These are phyloP conservation scores for Globisporangium recalcitrans DNA, from an alignment of 352 stramenopile genomes.

Conservation along the genomic window DNA sequence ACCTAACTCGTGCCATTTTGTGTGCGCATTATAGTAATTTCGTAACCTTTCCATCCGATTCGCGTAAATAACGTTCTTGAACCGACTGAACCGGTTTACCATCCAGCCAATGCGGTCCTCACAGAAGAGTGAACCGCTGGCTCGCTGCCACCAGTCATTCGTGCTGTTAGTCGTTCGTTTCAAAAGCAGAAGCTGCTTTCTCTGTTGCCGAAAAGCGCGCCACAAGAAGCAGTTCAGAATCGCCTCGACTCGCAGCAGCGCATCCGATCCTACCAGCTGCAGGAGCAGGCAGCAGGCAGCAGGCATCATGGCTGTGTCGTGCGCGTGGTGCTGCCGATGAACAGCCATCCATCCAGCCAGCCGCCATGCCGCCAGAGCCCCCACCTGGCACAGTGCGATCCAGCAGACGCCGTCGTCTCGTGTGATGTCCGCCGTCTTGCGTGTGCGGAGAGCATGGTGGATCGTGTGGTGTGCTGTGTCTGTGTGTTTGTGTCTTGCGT, in stretches of 20 bases:
- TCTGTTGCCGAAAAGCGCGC: neutral
- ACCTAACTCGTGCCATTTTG: constrained; percentile 27
- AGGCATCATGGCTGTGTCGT: too few relatives aligned
- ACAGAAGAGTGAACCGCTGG: neutral
- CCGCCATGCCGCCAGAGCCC: too few relatives aligned
- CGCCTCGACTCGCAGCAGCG: constrained; percentile 5
- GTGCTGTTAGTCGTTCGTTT: neutral
- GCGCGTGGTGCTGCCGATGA: neutral
- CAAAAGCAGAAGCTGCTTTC: neutral
- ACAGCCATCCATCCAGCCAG: too few relatives aligned
- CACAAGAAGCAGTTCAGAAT: constrained; percentile 11
- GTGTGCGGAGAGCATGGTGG: neutral
- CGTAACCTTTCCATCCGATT: neutral
- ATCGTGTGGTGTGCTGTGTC: constrained; percentile 4
- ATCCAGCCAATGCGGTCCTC: neutral
- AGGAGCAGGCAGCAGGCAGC: too few relatives aligned
- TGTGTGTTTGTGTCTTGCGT: constrained; percentile 1
- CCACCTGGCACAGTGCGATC: neutral
- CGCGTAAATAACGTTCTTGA: neutral
- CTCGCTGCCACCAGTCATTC: constrained; percentile 9
- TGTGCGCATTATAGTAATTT: neutral
- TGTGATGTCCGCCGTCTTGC: neutral
- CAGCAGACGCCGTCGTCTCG: neutral
- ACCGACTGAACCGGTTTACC: neutral
- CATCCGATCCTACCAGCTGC: neutral